Base-by-base conservation (phyloP, 2,329 filamentous ascomycete species). In the Ophiosphaerella korrae region DNA sequence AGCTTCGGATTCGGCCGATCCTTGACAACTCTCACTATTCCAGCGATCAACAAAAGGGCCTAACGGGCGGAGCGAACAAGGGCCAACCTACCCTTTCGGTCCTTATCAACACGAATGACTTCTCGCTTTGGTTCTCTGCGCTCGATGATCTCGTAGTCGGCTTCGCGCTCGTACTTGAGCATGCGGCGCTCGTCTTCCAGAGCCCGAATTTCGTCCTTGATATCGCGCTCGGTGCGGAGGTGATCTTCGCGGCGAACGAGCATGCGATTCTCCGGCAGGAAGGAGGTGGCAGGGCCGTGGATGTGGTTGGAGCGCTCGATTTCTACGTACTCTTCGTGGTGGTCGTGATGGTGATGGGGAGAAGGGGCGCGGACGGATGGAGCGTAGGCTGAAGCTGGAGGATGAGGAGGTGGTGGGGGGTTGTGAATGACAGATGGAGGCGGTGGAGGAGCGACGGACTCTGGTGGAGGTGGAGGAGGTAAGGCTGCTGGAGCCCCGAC, bases 1-100 rank as follows among this genome's bases (percentile, higher is more conserved):
- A 77, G 57, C 63, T 75, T 77, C 18, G 75, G 74, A 51, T 76
- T 75, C 40, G 73, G 73, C 40, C 55, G 53, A 51, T 70, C 67
- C 54, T 62, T 65, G 11, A 29, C 26, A 29, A 29, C 26, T 57
- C 68, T 68, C 57, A 60, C 71, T 72, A 64, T 66, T 54, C 68
- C 65, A 59, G 55, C 54, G 62, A 67, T 60, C 50, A 68, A 76
- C 71, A 73, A 71, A 61, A 43, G 55, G 26, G 11, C 62, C 58
- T 69, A 75, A 68, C 85, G 82, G 78, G 86, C 85, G 69, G 88
- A 89, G 75, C 90, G 84, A 79, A 88, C 89, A 78, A 92, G 86
- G 80, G 87, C 85, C 85, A 94, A 87, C 89, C 88, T 94, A 95
- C 92, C 92, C 92, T 90, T 94, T 81, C 88, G 88, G 78, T 97